phyloP scores from a whole-genome alignment of 441 rosid species.

The Cnidoscolus chayamansa region DNA sequence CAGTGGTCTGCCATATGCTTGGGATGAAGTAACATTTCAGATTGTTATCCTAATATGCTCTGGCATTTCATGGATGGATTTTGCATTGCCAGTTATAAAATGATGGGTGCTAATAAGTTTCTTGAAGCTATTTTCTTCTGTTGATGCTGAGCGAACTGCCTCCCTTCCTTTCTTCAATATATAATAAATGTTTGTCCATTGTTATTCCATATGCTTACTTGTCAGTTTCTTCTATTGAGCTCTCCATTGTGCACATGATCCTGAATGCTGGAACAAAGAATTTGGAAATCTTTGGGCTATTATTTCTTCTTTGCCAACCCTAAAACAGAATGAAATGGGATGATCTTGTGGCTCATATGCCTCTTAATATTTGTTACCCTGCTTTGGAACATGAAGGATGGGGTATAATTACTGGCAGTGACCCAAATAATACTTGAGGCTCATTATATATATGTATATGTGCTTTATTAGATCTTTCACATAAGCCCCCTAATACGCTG shows the following conservation, averaged over 20 bases:
- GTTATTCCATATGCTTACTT: neutral
- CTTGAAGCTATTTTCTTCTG: neutral
- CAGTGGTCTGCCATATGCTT: neutral
- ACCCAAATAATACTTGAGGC: slow-evolving; percentile 90
- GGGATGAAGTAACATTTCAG: neutral
- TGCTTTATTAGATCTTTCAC: neutral
- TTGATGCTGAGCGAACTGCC: neutral
- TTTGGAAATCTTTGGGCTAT: slow-evolving; percentile 86
- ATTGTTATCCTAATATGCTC: too few species aligned
- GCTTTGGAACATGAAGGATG: slow-evolving; percentile 81
- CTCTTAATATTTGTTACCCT: slow-evolving; percentile 85
- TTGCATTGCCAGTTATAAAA: neutral
- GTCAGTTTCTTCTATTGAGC: slow-evolving; percentile 46
- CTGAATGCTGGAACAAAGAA: slow-evolving; percentile 76
- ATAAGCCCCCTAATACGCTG: neutral
- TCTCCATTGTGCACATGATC: slow-evolving; percentile 73
- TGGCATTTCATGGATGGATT: neutral
- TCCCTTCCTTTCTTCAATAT: neutral
- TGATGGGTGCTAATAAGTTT: neutral
- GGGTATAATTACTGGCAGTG: slow-evolving; percentile 87
- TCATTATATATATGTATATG: neutral
- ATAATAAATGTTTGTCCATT: neutral
- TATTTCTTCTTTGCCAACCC: slow-evolving; percentile 68
- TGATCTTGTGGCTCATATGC: slow-evolving; percentile 80
- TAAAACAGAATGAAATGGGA: slow-evolving; percentile 84